Evolutionary conservation across 1,139 yeast species (phyloP), one percentile per base, ranked within the genome.

Genomic region (Protomyces pachydermus): DNA sequence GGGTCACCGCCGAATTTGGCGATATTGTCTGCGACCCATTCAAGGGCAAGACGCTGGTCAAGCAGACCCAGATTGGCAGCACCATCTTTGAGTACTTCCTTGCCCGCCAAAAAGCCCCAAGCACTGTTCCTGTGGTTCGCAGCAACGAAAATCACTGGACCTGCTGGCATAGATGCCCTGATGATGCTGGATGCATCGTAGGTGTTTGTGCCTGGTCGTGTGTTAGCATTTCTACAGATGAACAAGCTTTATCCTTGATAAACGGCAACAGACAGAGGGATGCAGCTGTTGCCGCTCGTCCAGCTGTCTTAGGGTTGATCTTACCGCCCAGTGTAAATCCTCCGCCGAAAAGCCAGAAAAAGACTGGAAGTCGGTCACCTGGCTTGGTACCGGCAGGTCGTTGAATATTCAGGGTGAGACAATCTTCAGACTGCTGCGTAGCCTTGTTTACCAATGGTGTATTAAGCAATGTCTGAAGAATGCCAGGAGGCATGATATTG

Each of bases 11-110:
- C 78, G 66, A 76, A 76, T 18, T 42, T 57, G 0, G 65, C 71
- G 61, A 75, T 74, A 65, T 77, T 76, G 48, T 69, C 68, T 58
- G 72, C 66, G 10, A 76, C 74, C 80, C 80, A 77, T 25, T 74
- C 66, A 48, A 77, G 65, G 0, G 76, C 79, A 61, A 67, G 38
- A 8, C 74, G 66, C 39, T 71, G 74, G 65, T 77, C 80, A 55
- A 72, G 70, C 12, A 76, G 62, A 0, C 75, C 79, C 66, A 72
- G 71, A 60, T 77, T 77, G 42, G 42, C 14, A 38, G n/a, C 42
- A 10, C 70, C 23, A 68, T 70, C 1, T 68, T 61, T n/a, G 1
- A 50, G 37, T 4, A 50, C 32, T 14, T 50, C 54, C n/a, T 16
- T 23, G 14, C 54, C 54, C 1, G 37, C 18, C 16, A 50, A n/a